phyloP scores from a whole-genome alignment of 2,329 filamentous ascomycete species.

The Trichoderma pleuroti region DNA sequence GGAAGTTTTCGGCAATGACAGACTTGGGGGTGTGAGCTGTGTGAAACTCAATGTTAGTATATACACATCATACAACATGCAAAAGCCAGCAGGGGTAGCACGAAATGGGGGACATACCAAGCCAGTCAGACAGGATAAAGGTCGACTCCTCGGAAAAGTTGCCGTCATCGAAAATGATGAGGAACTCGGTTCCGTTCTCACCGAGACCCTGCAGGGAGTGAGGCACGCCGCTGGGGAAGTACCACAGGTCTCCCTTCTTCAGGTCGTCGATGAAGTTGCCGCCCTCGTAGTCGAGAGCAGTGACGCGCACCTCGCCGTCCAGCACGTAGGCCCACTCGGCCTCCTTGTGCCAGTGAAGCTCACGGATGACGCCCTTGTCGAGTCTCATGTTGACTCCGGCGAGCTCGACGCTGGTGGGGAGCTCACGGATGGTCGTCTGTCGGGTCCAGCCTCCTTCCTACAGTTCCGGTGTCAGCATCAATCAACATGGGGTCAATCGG shows the following conservation, averaged over 20 bases:
- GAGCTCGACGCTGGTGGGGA: conserved; percentile 64
- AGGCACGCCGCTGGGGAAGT: conserved; percentile 73
- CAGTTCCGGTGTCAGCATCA: not conserved
- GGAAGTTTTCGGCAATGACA: conserved; percentile 72
- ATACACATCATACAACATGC: not conserved
- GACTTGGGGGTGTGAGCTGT: conserved; percentile 66
- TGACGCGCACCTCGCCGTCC: conserved; percentile 66
- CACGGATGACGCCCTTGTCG: conserved; percentile 67
- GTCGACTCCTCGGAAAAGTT: conserved; percentile 60
- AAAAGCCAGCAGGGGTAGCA: not conserved
- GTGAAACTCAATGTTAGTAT: not conserved
- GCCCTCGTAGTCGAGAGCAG: conserved; percentile 70
- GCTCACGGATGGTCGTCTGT: conserved; percentile 65
- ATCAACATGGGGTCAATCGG: not conserved
- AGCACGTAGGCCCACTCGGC: conserved; percentile 76
- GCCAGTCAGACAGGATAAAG: conserved; percentile 70
- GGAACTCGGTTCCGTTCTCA: conserved; percentile 54
- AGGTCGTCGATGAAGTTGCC: conserved; percentile 75
- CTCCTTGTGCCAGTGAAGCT: conserved; percentile 79
- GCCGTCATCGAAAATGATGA: conserved; percentile 49
- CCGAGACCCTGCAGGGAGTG: conserved; percentile 72
- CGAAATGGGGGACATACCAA: conserved; percentile 43
- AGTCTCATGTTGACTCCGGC: conserved; percentile 78
- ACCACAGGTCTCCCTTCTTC: conserved; percentile 74
- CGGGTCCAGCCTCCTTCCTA: conserved; percentile 74